phyloP scores from a whole-genome alignment of 163 green algal species.

The Scenedesmus sp. region DNA sequence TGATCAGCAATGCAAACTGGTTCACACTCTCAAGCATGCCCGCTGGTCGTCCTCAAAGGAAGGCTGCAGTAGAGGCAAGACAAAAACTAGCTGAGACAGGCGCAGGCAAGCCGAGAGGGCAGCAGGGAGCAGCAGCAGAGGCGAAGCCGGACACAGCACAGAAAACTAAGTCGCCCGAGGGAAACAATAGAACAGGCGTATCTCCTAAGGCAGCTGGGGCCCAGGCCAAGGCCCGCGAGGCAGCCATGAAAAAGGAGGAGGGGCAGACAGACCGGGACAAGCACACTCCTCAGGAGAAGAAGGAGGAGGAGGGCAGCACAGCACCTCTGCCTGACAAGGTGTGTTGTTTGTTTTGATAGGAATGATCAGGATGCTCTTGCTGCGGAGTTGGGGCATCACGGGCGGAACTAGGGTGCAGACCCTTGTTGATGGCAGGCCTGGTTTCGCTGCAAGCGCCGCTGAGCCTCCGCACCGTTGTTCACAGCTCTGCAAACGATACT shows the following conservation, averaged over 20 bases:
- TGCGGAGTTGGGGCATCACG: background rate
- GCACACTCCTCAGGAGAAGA: slow-evolving; percentile 48
- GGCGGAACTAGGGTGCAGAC: background rate
- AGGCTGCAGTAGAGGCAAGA: slow-evolving; percentile 40
- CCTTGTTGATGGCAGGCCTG: background rate
- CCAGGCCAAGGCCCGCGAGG: slow-evolving; percentile 6
- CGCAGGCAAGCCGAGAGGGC: background rate
- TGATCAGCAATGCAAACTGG: slow-evolving; percentile 16
- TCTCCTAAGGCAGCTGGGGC: background rate
- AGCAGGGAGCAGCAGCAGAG: slow-evolving; percentile 8
- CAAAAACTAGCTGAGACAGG: slow-evolving; percentile 35
- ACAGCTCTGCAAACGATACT: background rate
- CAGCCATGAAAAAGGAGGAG: slow-evolving; percentile 52
- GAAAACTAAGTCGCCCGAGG: background rate
- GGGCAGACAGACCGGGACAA: slow-evolving; percentile 43
- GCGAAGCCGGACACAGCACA: slow-evolving; percentile 19
- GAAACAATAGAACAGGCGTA: background rate
- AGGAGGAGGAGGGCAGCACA: slow-evolving; percentile 48
- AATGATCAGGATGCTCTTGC: background rate
- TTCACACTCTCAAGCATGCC: slow-evolving; percentile 7
- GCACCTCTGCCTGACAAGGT: slow-evolving; percentile 54
- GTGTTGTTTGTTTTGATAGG: background rate
- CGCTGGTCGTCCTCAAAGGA: slow-evolving; percentile 34
- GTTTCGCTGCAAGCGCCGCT: slow-evolving; percentile 1
- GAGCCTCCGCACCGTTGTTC: background rate